Percentiles rank a stretch among this genome's conserved stretches.
Conservation (phyloP, 176 grass and related monocot species). For the Bolboschoenus planiculmis region DNA sequence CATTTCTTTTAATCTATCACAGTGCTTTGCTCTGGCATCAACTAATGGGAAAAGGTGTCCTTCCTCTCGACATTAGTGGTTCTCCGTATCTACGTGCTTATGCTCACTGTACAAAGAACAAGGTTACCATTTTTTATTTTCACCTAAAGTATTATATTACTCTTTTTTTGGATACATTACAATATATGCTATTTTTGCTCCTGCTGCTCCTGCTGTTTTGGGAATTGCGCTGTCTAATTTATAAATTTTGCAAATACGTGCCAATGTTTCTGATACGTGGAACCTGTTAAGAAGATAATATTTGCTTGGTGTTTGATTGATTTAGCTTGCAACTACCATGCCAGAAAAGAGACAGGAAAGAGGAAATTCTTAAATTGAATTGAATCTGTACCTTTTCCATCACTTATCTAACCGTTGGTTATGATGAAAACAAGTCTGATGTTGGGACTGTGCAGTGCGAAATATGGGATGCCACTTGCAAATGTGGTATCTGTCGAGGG, state of each 20-base stretch:
- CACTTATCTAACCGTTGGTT: not conserved
- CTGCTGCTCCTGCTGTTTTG: not conserved
- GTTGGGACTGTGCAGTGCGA: not conserved
- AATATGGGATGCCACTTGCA: not conserved
- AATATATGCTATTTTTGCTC: not conserved
- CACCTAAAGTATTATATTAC: not conserved
- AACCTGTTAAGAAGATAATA: not conserved
- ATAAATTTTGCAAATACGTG: not conserved
- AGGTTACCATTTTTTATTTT: slow-evolving; percentile 29
- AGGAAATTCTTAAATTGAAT: not conserved
- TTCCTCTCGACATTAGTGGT: slow-evolving; percentile 57
- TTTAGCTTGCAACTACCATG: not conserved
- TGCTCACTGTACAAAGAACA: slow-evolving; percentile 66
- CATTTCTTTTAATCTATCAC: slow-evolving; percentile 26
- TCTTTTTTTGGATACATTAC: not conserved
- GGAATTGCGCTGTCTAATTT: not conserved
- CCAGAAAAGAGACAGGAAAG: not conserved
- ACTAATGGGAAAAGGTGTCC: slow-evolving; percentile 76
- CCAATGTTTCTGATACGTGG: not conserved
- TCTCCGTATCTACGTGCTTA: slow-evolving; percentile 80
- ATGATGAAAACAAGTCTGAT: not conserved
- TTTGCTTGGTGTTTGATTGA: not conserved
- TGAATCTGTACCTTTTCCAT: not conserved
- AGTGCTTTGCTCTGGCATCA: slow-evolving; percentile 93
- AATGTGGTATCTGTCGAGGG: not conserved